These are phyloP conservation scores for Leishmania arabica DNA, from an alignment of 208 protist genomes.

Conservation along the genomic window DNA sequence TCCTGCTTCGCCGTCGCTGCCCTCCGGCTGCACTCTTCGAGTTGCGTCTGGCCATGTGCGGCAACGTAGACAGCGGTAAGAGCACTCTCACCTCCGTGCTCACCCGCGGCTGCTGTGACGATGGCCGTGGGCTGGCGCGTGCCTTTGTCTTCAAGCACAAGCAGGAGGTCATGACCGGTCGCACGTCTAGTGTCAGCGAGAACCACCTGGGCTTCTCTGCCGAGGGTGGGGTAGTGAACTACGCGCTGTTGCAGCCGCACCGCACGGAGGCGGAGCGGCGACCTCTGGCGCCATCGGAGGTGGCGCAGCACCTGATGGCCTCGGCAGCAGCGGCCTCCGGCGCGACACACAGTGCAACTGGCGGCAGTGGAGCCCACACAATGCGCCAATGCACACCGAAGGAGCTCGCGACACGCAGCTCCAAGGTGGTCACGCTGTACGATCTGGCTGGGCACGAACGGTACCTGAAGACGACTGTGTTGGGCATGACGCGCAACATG, in stretches of 20 bases:
- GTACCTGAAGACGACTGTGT: slow-evolving; percentile 98
- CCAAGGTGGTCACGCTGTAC: slow-evolving; percentile 96
- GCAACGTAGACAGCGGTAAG: slow-evolving; percentile 95
- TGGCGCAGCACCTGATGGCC: slow-evolving; percentile 7
- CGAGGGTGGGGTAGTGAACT: slow-evolving; percentile 93
- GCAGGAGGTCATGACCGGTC: slow-evolving; percentile 95
- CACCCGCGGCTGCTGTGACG: slow-evolving; percentile 87
- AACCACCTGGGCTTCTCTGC: slow-evolving; percentile 96
- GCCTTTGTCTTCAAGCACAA: slow-evolving; percentile 95
- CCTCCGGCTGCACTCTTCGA: slow-evolving; percentile 65
- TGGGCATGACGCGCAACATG: slow-evolving; percentile 96
- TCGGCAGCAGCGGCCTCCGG: not conserved
- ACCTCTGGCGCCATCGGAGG: slow-evolving; percentile 15
- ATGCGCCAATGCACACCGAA: slow-evolving; percentile 56
- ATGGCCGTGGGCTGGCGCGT: slow-evolving; percentile 86
- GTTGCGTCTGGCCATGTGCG: slow-evolving; percentile 91
- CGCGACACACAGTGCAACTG: not conserved
- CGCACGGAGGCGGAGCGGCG: slow-evolving; percentile 17
- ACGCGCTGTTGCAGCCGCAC: slow-evolving; percentile 36
- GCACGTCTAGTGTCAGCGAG: slow-evolving; percentile 96
- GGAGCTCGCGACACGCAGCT: slow-evolving; percentile 76
- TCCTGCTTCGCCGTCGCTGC: slow-evolving; percentile 59
- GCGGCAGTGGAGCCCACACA: slow-evolving; percentile 2
- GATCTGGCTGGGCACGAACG: slow-evolving; percentile 98
- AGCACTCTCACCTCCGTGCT: slow-evolving; percentile 92